Evolutionary conservation across 495 filamentous ascomycete species (phyloP), one percentile per base, ranked within the genome.

Genomic region (Filosporella fistucella): DNA sequence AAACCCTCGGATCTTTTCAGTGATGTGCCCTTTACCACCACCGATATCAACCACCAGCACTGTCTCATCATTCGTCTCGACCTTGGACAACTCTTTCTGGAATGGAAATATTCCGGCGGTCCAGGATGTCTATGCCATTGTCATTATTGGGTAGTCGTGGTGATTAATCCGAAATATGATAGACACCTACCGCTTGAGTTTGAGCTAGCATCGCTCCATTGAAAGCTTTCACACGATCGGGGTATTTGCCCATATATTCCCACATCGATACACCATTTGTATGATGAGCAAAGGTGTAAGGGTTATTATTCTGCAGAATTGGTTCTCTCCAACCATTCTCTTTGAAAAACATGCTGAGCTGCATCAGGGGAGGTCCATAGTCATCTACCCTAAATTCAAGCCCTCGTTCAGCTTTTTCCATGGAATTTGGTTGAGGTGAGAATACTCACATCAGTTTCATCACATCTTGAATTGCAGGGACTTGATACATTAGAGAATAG

Each of bases 91-190:
- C 12, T 65, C 26, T 12, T 52, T 51, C 8, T 42, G 34, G 42
- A 61, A 65, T 9, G 60, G 62, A 28, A 64, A 67, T 61, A 67
- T 67, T 28, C 61, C 64, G 8, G n/a, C n/a, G n/a, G n/a, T n/a
- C n/a, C n/a, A n/a, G n/a, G n/a, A n/a, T n/a, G n/a, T n/a, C n/a
- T n/a, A n/a, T n/a, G n/a, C n/a, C n/a, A n/a, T n/a, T n/a, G n/a
- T n/a, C n/a, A n/a, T n/a, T n/a, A n/a, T n/a, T n/a, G n/a, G n/a
- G n/a, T n/a, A n/a, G n/a, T n/a, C n/a, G n/a, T n/a, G n/a, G n/a
- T n/a, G n/a, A n/a, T n/a, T n/a, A n/a, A n/a, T n/a, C n/a, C n/a
- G 52, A 47, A 10, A 61, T 56, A 9, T 62, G 62, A 39, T 62
- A 52, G 35, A 52, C 52, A 16, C 42, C 48, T 22, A 62, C 58